phyloP scores from a whole-genome alignment of 2,329 filamentous ascomycete genomes.

The Epichloe coenophiala region DNA sequence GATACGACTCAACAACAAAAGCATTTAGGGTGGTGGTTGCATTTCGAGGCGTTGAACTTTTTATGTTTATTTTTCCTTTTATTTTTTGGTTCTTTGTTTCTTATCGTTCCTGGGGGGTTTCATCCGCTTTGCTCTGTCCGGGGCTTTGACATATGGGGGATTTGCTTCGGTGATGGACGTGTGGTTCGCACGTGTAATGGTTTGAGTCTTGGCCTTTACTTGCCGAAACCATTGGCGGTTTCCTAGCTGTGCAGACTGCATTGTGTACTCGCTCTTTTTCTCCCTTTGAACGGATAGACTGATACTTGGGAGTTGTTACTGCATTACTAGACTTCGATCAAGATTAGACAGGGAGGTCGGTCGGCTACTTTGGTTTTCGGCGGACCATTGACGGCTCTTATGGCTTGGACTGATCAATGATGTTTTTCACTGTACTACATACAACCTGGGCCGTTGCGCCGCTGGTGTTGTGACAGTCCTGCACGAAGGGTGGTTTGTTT shows the following conservation, averaged over 20 bases:
- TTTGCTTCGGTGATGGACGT: conserved; percentile 1
- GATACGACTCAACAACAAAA: conserved; percentile 10
- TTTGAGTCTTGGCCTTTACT: conserved; percentile 1
- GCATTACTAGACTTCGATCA: conserved; percentile 26
- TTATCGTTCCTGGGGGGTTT: conserved; percentile 4
- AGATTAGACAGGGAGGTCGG: conserved; percentile 23
- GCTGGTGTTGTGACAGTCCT: conserved; percentile 2
- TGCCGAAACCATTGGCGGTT: conserved; percentile 6
- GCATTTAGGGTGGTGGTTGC: conserved; percentile 18
- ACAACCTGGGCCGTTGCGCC: conserved; percentile 6
- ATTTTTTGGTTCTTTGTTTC: conserved; percentile 6
- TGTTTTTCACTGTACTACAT: conserved; percentile 14
- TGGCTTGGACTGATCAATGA: conserved; percentile 23
- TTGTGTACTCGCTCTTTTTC: conserved; percentile 6
- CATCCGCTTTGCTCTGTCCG: neutral
- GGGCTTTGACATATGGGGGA: conserved; percentile 2
- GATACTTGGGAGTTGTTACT: conserved; percentile 21
- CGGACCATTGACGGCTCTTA: conserved; percentile 19
- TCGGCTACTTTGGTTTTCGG: conserved; percentile 15
- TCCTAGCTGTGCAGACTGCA: conserved; percentile 19
- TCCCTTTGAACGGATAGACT: conserved; percentile 17
- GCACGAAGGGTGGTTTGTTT: conserved; percentile 7
- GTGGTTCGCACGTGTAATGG: neutral
- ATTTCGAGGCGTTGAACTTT: conserved; percentile 25
- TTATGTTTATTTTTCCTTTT: conserved; percentile 7